Evolutionary conservation across 2,329 filamentous ascomycete species (phyloP).

Genomic region (Aspergillus clavatus): DNA sequence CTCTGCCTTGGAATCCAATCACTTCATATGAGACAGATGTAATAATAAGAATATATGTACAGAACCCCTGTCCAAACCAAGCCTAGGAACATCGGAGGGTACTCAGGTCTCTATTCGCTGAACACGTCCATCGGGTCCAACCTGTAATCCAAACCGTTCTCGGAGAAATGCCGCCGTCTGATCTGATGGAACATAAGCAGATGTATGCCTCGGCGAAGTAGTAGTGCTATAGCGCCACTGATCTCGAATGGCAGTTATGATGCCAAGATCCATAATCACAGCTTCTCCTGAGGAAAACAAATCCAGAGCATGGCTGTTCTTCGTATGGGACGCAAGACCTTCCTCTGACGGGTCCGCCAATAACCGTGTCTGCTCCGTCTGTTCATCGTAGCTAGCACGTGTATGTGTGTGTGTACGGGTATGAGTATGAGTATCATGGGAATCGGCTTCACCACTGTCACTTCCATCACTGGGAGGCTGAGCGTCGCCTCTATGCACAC

Average conservation of each 20-base stretch:
- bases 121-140: slow-evolving; percentile 32
- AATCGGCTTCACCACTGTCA: slow-evolving; percentile 35
- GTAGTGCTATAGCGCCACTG: slow-evolving; percentile 35
- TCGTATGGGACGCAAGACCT: slow-evolving; percentile 12
- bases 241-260: slow-evolving; percentile 33
- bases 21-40: neutral
- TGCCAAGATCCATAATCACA: slow-evolving; percentile 35
- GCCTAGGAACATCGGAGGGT: neutral
- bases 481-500: slow-evolving; percentile 41
- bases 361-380: slow-evolving; percentile 28
- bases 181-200: slow-evolving; percentile 26
- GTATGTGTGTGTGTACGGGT: neutral
- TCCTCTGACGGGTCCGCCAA: slow-evolving; percentile 32
- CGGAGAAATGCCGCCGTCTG: slow-evolving; percentile 36
- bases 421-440: slow-evolving; percentile 13
- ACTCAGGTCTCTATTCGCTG: slow-evolving; percentile 25
- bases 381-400: slow-evolving; percentile 13
- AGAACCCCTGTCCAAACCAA: neutral
- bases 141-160: slow-evolving; percentile 35
- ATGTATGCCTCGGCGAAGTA: slow-evolving; percentile 16
- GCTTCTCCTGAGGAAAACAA: slow-evolving; percentile 34
- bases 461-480: slow-evolving; percentile 41
- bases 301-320: slow-evolving; percentile 35
- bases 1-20: too few relatives aligned
- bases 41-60: slow-evolving; percentile 8